Percentiles rank a stretch among this genome's conserved stretches.
phyloP scores from a whole-genome alignment of 805 yeast species.

The Kodamaea kakaduensis region DNA sequence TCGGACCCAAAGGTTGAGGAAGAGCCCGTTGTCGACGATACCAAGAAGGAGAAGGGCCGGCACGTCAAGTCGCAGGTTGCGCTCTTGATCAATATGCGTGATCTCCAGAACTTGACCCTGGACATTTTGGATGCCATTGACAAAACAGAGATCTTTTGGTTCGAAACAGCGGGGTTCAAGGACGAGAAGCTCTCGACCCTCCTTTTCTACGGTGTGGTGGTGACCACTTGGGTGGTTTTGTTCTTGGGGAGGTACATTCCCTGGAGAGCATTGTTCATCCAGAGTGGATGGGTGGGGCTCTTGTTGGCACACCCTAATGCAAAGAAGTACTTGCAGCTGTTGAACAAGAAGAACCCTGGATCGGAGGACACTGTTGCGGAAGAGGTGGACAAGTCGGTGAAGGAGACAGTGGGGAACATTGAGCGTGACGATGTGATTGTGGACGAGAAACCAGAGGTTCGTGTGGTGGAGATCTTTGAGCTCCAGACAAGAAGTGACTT shows the following conservation, averaged over 20 bases:
- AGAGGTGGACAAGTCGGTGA: constrained; percentile 15
- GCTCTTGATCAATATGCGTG: constrained; percentile 62
- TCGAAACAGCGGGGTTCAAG: constrained; percentile 63
- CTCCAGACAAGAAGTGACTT: constrained; percentile 63
- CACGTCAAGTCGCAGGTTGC: constrained; percentile 35
- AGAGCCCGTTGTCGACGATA: constrained; percentile 7
- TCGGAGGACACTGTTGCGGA: not conserved
- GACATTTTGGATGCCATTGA: constrained; percentile 50
- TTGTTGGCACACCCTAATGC: constrained; percentile 58
- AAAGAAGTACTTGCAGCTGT: constrained; percentile 23
- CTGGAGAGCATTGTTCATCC: constrained; percentile 57
- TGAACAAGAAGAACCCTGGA: constrained; percentile 4
- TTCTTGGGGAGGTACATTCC: constrained; percentile 54
- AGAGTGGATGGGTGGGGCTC: constrained; percentile 54
- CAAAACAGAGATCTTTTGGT: constrained; percentile 49
- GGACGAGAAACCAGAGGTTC: constrained; percentile 60
- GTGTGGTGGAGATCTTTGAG: constrained; percentile 74
- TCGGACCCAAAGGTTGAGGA: constrained; percentile 5
- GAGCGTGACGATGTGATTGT: constrained; percentile 55
- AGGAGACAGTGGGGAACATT: constrained; percentile 28
- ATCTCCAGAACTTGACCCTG: constrained; percentile 63
- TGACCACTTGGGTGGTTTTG: constrained; percentile 33
- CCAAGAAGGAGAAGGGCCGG: constrained; percentile 14
- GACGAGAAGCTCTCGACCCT: constrained; percentile 67
- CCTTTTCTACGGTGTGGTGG: constrained; percentile 39